Base-by-base conservation (phyloP, 148 eudicot genomes). In the Chenopodium formosanum region DNA sequence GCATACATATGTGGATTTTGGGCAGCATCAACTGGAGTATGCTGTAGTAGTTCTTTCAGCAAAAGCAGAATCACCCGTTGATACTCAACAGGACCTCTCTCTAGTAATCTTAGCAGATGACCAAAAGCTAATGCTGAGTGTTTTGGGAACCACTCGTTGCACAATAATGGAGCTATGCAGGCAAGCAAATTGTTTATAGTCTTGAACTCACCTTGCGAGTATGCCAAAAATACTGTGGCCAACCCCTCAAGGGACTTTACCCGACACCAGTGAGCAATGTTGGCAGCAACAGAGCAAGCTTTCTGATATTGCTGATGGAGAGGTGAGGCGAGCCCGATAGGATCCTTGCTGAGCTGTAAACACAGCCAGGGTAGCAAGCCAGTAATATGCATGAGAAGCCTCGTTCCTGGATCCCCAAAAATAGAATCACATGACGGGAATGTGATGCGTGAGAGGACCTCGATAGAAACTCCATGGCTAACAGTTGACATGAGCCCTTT, bases 1-100 rank as follows among this genome's bases (percentile, higher is more conserved):
- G 99, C 95, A 83, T 96, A 96, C 99, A 96, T 96, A 80, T 96
- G 99, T 1, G 99, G 99, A 80, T 97, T 96, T 83, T 96, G 98
- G 68, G 99, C 98, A 37, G 99, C 94, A 86, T 96, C 99, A 75
- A 94, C 94, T 23, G 98, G 97, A 46, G 99, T 94, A 70, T 96
- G 99, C 83, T 96, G 98, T 25, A 96, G 97, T 79, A 96, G 85
- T 82, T 97, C 99, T 85, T 94, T 96, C 16, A 96, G 90, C 88
- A 91, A 86, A 46, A 96, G 92, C 53, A 96, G 91, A 81, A 96
- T 92, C 9, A 96, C 97, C 20, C 99, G 91, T 76, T 96, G 99
- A 86, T 94, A 96, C 70, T 90, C 97, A n/a, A 85, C 89, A 0
- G 99, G 99, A 11, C 99, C 99, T 83, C 89, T 89, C 86, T 96